These are phyloP conservation scores for Fusarium sp. DNA, from an alignment of 2,329 filamentous ascomycete genomes.

Conservation along the genomic window DNA sequence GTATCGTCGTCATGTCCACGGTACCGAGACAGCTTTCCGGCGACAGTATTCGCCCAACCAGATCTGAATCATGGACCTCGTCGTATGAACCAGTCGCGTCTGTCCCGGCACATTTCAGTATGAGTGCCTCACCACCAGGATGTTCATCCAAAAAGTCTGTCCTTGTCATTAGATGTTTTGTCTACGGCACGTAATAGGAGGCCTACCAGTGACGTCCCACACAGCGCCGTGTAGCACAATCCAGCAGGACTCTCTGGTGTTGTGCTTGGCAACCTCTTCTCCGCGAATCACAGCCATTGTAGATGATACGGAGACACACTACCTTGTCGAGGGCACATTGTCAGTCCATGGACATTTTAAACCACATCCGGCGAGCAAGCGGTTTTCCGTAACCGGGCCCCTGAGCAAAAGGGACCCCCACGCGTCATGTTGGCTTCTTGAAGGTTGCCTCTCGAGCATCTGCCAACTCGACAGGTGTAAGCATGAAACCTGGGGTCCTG, in stretches of 20 bases:
- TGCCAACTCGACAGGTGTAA: no score
- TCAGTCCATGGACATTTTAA: no score
- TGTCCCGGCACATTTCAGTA: background rate
- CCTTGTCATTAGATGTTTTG: background rate
- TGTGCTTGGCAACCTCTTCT: background rate
- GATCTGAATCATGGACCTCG: background rate
- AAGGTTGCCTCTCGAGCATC: no score
- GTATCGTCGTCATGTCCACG: background rate
- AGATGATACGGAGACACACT: no score
- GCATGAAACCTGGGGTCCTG: no score
- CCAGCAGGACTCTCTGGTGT: conserved; percentile 4
- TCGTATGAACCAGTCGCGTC: conserved; percentile 6
- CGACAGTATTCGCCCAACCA: background rate
- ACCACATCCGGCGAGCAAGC: no score
- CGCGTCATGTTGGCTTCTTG: no score
- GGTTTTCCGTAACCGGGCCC: no score
- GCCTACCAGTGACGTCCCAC: conserved; percentile 5
- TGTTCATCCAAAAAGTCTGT: conserved; percentile 9
- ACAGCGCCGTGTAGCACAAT: conserved; percentile 9
- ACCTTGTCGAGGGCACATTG: no score
- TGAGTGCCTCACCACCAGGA: background rate
- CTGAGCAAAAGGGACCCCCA: no score
- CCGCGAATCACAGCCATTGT: background rate
- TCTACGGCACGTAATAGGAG: no score
- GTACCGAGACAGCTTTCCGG: background rate